Evolutionary conservation across 495 filamentous ascomycete genomes (phyloP), one percentile per base, ranked within the genome.

Genomic region (Lasiosphaeriaceae sp.): DNA sequence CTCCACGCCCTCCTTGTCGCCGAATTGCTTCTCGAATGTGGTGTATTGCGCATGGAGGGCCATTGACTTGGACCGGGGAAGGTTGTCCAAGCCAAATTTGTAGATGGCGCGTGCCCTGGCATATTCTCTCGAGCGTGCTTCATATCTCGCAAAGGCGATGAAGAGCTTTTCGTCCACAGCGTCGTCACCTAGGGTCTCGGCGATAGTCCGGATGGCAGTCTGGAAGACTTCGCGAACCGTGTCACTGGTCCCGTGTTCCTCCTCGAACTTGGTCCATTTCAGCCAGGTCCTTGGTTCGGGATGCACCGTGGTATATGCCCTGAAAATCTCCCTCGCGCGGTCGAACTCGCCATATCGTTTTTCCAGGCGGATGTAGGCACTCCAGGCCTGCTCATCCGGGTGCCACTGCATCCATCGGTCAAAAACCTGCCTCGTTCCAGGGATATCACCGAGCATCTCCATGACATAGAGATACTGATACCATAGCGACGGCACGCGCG

Each of bases 391-490:
- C 80, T 97, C 94, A 56, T 96, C 90, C 3, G 94, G 94, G 70
- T 97, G 89, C 94, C 94, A 98, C 54, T 88, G 86, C 88, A 97
- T 92, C 95, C 95, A 98, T 44, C 94, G 79, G 75, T 98, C 95
- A 70, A 97, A 98, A 2, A 97, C 90, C 68, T 96, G 90, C 50
- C 94, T 80, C 17, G 92, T 95, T 16, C 94, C 94, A 7, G 92
- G 84, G 41, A 98, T 86, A 63, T 98, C 97, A 6, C 89, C 87
- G 8, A 96, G 78, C 68, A 92, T 97, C 79, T 98, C 95, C 71
- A 97, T 94, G 89, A 97, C 96, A 66, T 96, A 96, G 26, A 96
- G 90, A 80, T 96, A 97, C 69, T 97, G 96, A 73, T 93, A 97
- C 94, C 94, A 98, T 50, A 98, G 77, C 76, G 97, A 97, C 69